Evolutionary conservation across 2,329 filamentous ascomycete species (phyloP).

Genomic region (Calonectria montana): DNA sequence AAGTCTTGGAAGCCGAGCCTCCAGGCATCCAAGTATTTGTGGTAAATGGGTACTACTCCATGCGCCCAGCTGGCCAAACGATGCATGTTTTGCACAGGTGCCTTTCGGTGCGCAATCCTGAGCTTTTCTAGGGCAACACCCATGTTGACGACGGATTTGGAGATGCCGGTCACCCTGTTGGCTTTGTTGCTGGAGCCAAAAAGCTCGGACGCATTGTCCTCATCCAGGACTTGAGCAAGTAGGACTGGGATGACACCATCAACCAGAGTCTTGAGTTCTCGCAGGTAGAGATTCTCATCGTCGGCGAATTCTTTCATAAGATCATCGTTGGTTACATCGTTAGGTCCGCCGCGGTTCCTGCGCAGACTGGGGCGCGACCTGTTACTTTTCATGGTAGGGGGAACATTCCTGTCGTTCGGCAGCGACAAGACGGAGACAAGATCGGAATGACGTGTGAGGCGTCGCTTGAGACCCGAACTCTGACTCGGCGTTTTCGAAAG

Average conservation of each 20-base stretch:
- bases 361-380: slow-evolving; percentile 83
- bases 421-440: slow-evolving; percentile 91
- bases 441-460: slow-evolving; percentile 91
- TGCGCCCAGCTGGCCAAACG: slow-evolving; percentile 85
- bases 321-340: slow-evolving; percentile 77
- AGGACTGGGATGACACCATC: slow-evolving; percentile 96
- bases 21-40: slow-evolving; percentile 89
- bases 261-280: slow-evolving; percentile 91
- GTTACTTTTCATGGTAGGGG: slow-evolving; percentile 74
- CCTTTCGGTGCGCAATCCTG: slow-evolving; percentile 81
- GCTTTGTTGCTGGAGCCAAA: slow-evolving; percentile 69
- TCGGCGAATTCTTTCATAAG: slow-evolving; percentile 82
- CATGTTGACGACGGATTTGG: slow-evolving; percentile 93
- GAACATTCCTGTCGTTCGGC: slow-evolving; percentile 66
- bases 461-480: slow-evolving; percentile 72
- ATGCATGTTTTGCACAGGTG: slow-evolving; percentile 79
- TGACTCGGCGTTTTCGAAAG: slow-evolving; percentile 55
- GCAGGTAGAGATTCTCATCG: slow-evolving; percentile 88
- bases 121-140: slow-evolving; percentile 89
- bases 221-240: slow-evolving; percentile 83
- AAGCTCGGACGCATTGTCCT: slow-evolving; percentile 72
- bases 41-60: slow-evolving; percentile 80
- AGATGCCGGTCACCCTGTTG: slow-evolving; percentile 70
- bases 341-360: slow-evolving; percentile 74
- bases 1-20: slow-evolving; percentile 94